Conservation (phyloP, 139 green algal species). For the Choricystis sp. region DNA sequence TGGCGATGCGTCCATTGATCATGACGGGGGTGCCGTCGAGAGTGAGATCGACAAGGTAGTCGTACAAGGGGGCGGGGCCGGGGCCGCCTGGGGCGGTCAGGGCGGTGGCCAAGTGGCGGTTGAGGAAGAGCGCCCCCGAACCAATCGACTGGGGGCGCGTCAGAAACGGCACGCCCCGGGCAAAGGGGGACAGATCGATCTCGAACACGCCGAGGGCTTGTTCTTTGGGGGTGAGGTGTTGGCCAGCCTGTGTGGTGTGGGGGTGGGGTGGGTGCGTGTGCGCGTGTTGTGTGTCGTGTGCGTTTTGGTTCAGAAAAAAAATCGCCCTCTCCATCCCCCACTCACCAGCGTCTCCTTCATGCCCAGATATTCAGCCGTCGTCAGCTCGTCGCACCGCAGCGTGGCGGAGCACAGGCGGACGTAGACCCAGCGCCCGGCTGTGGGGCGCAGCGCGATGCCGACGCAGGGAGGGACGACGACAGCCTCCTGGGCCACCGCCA, state of each 20-base stretch:
- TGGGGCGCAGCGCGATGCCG: constrained; percentile 29
- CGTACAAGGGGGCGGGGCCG: constrained; percentile 22
- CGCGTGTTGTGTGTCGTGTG: neutral
- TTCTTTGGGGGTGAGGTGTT: neutral
- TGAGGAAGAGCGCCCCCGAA: no score
- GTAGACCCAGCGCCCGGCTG: constrained; percentile 28
- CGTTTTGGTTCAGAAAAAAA: neutral
- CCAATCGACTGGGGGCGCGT: no score
- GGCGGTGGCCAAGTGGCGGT: constrained; percentile 34
- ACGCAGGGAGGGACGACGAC: constrained; percentile 26
- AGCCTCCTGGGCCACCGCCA: constrained; percentile 4
- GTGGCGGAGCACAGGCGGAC: constrained; percentile 6
- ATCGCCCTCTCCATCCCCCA: constrained; percentile 3
- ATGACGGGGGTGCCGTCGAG: constrained; percentile 31
- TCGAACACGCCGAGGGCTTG: constrained; percentile 30
- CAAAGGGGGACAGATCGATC: constrained; percentile 58
- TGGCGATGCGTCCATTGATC: constrained; percentile 18
- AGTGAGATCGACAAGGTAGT: constrained; percentile 36
- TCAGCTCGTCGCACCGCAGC: constrained; percentile 11
- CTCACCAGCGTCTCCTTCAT: constrained; percentile 52
- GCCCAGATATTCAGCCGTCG: constrained; percentile 34
- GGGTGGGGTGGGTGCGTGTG: neutral
- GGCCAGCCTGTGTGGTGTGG: neutral
- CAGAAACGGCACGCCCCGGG: no score
- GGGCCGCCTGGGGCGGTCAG: constrained; percentile 20